Percentiles rank a stretch among this genome's conserved stretches.
Conservation (phyloP, 179 eudicot genomes). For the Amaranthus tricolor region DNA sequence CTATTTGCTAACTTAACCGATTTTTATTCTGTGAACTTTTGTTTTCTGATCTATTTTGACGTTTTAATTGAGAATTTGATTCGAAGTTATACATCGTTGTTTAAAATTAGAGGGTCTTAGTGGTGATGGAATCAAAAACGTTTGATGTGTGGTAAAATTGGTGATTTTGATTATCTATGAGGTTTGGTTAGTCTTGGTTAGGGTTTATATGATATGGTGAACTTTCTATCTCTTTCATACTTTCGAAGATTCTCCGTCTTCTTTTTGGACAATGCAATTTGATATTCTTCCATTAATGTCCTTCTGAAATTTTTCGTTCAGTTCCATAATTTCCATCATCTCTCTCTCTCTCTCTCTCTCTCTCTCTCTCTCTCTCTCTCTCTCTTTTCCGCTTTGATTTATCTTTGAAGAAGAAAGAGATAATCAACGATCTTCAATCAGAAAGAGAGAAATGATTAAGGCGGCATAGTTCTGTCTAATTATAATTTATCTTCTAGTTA, state of each 20-base stretch:
- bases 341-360: conserved; percentile 19
- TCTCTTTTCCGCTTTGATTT: conserved; percentile 14
- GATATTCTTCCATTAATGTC: neutral
- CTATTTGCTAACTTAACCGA: neutral
- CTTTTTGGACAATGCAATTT: conserved; percentile 4
- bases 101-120: neutral
- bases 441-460: conserved; percentile 55
- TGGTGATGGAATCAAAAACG: neutral
- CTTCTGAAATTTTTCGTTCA: neutral
- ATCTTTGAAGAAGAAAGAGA: conserved; percentile 13
- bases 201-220: neutral
- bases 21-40: neutral
- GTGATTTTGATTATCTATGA: neutral
- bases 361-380: conserved; percentile 21
- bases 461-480: conserved; percentile 48
- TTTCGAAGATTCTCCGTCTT: neutral
- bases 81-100: neutral
- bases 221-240: neutral
- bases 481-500: too few relatives aligned
- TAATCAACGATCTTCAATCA: neutral
- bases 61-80: neutral
- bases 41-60: neutral
- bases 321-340: neutral
- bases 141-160: conserved; percentile 2
- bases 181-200: neutral